Evolutionary conservation across 352 stramenopile genomes (phyloP), one percentile per base, ranked within the genome.

Genomic region (Thalassiosira hispida): DNA sequence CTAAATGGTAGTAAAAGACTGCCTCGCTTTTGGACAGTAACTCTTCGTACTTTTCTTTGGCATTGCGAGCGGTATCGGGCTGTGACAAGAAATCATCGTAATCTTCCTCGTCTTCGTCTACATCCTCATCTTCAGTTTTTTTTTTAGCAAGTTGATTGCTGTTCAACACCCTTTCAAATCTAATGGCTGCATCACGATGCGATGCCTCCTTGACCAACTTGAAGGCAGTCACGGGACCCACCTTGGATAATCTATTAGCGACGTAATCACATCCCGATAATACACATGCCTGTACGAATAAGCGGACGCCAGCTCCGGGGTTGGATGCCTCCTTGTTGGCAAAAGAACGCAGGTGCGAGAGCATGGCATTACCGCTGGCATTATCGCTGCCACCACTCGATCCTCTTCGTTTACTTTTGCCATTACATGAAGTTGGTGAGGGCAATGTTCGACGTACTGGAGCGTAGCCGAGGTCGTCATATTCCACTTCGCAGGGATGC

Each of bases 241-340:
- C 74, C 47, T 88, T 88, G 14, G 71, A 57, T 2, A 94, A 55
- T 22, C 83, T 60, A 66, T 85, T 90, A 11, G 81, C 77, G 9
- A 84, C 77, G 75, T 96, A 96, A 79, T 96, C 92, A 62, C 91
- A 95, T 33, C 92, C 92, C 22, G 83, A 76, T 16, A 96, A 62
- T 11, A 95, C 77, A 67, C 87, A 93, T 18, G 86, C 81, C 73
- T 96, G 92, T 1, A 96, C 87, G 70, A 95, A 95, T 0, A 93
- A 73, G 47, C 91, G 69, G 8, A 83, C 81, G 16, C 88, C 88
- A 53, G 74, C 46, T 31, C 89, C 88, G 46, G 74, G 74, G 12
- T 81, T 33, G 60, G 55, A 52, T 12, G 57, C 33, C 73, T 94
- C 72, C 62, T 73, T 66, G 20, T 55, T 62, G 8, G 77, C 75